These are phyloP conservation scores for Athelia psychrophila DNA, from an alignment of 1,284 basidiomycete genomes.

Conservation along the genomic window DNA sequence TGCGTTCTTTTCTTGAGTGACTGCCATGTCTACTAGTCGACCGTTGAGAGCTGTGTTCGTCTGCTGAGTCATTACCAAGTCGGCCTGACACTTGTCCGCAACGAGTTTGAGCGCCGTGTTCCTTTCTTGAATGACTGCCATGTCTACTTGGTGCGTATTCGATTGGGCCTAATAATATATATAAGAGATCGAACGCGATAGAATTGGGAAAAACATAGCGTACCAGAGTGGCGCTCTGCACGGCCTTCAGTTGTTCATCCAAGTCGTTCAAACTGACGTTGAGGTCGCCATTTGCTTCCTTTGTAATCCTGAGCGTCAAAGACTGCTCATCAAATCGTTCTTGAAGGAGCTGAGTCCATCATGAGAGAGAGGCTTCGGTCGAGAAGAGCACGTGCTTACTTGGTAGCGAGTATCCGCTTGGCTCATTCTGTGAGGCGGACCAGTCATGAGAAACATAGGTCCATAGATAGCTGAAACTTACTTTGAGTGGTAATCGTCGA, in stretches of 20 bases:
- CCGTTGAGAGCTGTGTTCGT: neutral
- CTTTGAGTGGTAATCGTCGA: neutral
- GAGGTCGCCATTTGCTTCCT: constrained; percentile 1
- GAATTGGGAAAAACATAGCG: too few species aligned
- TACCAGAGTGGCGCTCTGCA: neutral
- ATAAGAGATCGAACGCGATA: too few species aligned
- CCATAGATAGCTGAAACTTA: neutral
- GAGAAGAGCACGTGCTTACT: neutral
- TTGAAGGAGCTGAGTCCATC: neutral
- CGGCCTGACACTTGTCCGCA: neutral
- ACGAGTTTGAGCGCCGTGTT: neutral
- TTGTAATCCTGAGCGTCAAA: neutral
- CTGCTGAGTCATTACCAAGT: neutral
- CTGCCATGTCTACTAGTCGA: too few species aligned
- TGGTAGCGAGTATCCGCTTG: neutral
- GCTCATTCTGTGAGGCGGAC: neutral
- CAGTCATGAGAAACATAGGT: neutral
- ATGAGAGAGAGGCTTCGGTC: neutral
- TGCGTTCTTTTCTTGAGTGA: too few species aligned
- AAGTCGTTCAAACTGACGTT: neutral
- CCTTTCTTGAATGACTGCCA: too few species aligned
- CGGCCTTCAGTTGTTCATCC: neutral
- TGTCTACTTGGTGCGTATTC: too few species aligned
- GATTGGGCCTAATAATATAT: too few species aligned
- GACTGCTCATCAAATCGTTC: constrained; percentile 1